Conservation (phyloP, 164 flowering plant species). For the Euptelea pleiosperma region DNA sequence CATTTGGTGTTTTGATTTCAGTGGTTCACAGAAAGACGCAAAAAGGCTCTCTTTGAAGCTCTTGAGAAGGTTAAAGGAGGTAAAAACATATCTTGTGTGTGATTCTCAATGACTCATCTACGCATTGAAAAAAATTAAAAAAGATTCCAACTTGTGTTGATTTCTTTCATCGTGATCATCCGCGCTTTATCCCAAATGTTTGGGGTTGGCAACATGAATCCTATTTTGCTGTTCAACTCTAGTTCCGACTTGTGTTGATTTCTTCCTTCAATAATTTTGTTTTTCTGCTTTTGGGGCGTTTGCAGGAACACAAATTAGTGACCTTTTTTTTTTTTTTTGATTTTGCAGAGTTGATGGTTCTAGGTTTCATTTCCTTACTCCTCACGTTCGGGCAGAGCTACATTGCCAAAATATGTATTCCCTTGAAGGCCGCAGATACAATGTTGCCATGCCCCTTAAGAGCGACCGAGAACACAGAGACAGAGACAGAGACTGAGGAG, state of each 20-base stretch:
- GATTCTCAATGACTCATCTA: background rate
- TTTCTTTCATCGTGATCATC: too few relatives aligned
- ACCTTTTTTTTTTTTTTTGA: background rate
- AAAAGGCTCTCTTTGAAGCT: constrained; percentile 77
- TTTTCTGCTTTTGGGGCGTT: background rate
- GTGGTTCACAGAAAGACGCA: constrained; percentile 65
- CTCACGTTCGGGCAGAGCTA: constrained; percentile 49
- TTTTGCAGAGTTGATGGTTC: constrained; percentile 60
- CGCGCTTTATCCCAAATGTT: too few relatives aligned
- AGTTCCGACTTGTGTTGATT: background rate
- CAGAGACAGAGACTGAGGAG: background rate
- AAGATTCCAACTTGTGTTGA: too few relatives aligned
- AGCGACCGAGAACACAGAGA: constrained; percentile 3
- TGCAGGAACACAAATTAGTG: background rate
- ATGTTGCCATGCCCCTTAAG: constrained; percentile 60
- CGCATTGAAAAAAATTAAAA: background rate
- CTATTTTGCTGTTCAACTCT: too few relatives aligned
- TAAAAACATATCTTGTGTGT: constrained; percentile 16
- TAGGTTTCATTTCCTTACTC: constrained; percentile 65
- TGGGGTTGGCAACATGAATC: too few relatives aligned
- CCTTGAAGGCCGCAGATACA: constrained; percentile 29
- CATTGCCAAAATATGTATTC: constrained; percentile 55
- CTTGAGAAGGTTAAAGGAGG: constrained; percentile 93
- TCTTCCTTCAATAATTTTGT: too few relatives aligned
- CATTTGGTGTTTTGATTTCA: constrained; percentile 24